A percentile compares a stretch with the other conserved stretches of the same genome.
phyloP scores from a whole-genome alignment of 192 early-diverging fungal species.

The Phycomyces blakesleeanus region DNA sequence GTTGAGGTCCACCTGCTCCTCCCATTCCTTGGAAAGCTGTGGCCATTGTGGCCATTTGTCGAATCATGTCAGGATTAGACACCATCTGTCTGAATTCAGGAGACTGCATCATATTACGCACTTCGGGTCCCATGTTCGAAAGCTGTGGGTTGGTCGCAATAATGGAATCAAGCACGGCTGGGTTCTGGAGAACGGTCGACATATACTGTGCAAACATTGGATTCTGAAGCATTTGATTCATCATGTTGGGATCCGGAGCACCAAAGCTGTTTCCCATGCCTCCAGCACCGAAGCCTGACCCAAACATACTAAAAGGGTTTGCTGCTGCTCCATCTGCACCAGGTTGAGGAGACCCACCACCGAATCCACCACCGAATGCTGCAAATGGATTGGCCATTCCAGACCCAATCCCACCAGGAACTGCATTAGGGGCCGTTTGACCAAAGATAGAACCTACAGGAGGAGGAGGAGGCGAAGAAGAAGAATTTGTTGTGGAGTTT shows the following conservation, averaged over 20 bases:
- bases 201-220: constrained; percentile 82
- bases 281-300: constrained; percentile 49
- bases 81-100: constrained; percentile 80
- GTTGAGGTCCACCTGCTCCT: constrained; percentile 26
- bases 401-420: not conserved
- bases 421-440: not conserved
- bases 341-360: constrained; percentile 38
- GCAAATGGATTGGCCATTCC: constrained; percentile 37
- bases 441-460: constrained; percentile 4
- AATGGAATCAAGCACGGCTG: constrained; percentile 81
- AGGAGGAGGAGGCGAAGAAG: constrained; percentile 33
- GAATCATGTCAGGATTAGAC: constrained; percentile 78
- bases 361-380: constrained; percentile 39
- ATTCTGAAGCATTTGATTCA: constrained; percentile 76
- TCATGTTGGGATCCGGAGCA: constrained; percentile 57
- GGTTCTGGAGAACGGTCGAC: constrained; percentile 77
- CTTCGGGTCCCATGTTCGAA: constrained; percentile 77
- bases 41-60: constrained; percentile 67
- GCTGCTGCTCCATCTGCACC: constrained; percentile 24
- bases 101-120: constrained; percentile 79
- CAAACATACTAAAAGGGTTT: constrained; percentile 54
- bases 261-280: constrained; percentile 63
- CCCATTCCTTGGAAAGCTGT: constrained; percentile 34
- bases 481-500: no score
- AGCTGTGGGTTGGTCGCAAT: constrained; percentile 80